Base-by-base conservation (phyloP, 2,329 filamentous ascomycete species). In the Paecilomyces dactylethromorphus region DNA sequence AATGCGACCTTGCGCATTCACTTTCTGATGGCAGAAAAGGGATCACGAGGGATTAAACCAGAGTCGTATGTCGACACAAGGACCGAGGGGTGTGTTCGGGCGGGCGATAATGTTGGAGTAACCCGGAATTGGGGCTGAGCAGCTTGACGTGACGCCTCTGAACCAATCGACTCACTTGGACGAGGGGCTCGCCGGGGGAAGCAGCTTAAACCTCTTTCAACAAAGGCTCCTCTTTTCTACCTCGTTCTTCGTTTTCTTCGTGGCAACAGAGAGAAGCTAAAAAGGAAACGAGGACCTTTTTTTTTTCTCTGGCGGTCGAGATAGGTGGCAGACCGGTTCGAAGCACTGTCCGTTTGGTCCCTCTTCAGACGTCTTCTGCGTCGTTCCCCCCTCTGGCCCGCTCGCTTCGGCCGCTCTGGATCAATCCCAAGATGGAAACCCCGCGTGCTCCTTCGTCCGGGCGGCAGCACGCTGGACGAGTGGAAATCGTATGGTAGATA, bases 1-100 rank as follows among this genome's bases (percentile, higher is more conserved):
- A 63, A 66, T 64, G 64, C 60, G 60, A 64, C 66, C 63, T 67
- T 66, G 67, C 68, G 65, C 73, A 75, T 75, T 68, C 71, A 74
- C 66, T 61, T 58, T 39, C 56, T 29, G 39, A 45, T n/a, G 32
- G 52, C 31, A 53, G n/a, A 39, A 56, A 26, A 8, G 21, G 24
- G 31, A 35, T 8, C 35, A 22, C 21, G 29, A 39, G 55, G 11
- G n/a, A 22, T 6, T 45, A 32, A 45, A 32, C 7, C 10, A 45
- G 22, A 7, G 33, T 18, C n/a, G 35, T 45, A 26, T 52, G 50
- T 52, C 15, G 26, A 29, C 26, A 29, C 26, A 29, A 29, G 26
- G 7, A 29, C 26, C 50, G 50, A 52, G 21, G 50, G 50, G 24
- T 52, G 50, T 29, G 21, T 29, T 52, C 22, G 24, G 51, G 45